Base-by-base conservation (phyloP, 2,329 filamentous ascomycete species). In the Cladobotryum mycophilum region DNA sequence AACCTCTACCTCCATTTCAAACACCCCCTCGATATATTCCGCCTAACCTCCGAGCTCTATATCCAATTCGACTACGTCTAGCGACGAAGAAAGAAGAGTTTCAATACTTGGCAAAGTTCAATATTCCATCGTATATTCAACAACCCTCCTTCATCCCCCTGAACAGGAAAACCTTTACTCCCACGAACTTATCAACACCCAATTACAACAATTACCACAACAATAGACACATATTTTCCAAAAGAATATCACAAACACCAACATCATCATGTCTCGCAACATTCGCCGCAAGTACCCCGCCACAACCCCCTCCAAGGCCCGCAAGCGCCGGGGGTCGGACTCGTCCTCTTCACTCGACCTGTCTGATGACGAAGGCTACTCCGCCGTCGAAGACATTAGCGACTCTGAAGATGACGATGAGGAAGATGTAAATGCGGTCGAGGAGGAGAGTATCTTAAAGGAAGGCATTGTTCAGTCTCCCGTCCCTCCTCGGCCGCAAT, bases 351-450 rank as follows among this genome's bases (percentile, higher is more conserved):
- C 79, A 1, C 67, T 79, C 51, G 71, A 80, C 60, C 71, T 82
- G 5, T 85, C 80, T 55, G 81, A 85, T 53, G 86, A 89, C 46
- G 81, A 78, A 48, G 85, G 82, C 50, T 89, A 90, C 66, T 86
- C 83, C 2, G 86, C 77, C 36, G 85, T 95, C 53, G 87, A 92
- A 63, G 81, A 89, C 46, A 85, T 95, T 54, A 88, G 81, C 58
- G 88, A 91, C 60, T 85, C 82, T 11, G 88, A 80, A 48, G 80
- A 91, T 55, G 85, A 89, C 56, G 88, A 92, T 65, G 85, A 92
- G 67, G 81, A 87, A 57, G 81, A 88, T 75, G 81, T 92, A 50
- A 80, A 86, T 62, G 81, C 84, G 75, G 78, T 82, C 73, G 88
- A 93, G 78, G 88, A 90, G 72, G 78, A 83, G 66, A 81, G 85